Percentiles rank a stretch among this genome's conserved stretches.
phyloP scores from a whole-genome alignment of 495 filamentous ascomycete species.

The Lophium mytilinum region DNA sequence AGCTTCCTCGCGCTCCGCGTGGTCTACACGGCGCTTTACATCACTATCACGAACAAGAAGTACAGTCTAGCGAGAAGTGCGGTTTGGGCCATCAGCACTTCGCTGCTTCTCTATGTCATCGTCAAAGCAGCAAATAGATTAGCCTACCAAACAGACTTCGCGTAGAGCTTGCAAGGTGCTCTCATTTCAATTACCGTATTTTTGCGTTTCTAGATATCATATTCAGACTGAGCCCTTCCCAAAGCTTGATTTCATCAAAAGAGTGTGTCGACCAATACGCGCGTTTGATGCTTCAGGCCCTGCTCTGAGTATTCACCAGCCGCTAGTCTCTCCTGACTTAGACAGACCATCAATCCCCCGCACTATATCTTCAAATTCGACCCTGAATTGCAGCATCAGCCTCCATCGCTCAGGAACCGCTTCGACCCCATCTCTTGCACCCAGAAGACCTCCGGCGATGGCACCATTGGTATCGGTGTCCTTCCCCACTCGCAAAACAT shows the following conservation, averaged over 20 bases:
- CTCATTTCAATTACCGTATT: too few relatives aligned
- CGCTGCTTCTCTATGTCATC: slow-evolving; percentile 1
- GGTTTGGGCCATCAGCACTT: slow-evolving; percentile 1
- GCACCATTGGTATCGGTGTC: slow-evolving; percentile 23
- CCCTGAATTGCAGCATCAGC: slow-evolving; percentile 11
- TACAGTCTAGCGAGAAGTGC: slow-evolving; percentile 3
- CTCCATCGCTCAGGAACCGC: slow-evolving; percentile 15
- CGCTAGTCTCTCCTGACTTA: background rate
- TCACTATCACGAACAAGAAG: slow-evolving; percentile 12
- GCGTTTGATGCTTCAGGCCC: too few relatives aligned
- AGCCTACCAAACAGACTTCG: background rate
- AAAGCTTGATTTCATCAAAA: too few relatives aligned
- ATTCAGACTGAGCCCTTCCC: too few relatives aligned
- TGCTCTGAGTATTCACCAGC: background rate
- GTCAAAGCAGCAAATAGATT: slow-evolving; percentile 17
- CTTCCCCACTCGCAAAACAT: slow-evolving; percentile 16
- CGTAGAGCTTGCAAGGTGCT: too few relatives aligned
- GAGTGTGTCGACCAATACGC: too few relatives aligned
- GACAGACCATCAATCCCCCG: background rate
- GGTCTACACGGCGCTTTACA: slow-evolving; percentile 10
- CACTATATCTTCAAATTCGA: slow-evolving; percentile 13
- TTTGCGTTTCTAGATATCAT: too few relatives aligned
- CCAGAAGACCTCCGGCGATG: slow-evolving; percentile 18
- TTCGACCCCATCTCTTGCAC: slow-evolving; percentile 18
- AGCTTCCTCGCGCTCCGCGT: slow-evolving; percentile 9